phyloP scores from a whole-genome alignment of 1,284 basidiomycete genomes.

The Irpex sp. region DNA sequence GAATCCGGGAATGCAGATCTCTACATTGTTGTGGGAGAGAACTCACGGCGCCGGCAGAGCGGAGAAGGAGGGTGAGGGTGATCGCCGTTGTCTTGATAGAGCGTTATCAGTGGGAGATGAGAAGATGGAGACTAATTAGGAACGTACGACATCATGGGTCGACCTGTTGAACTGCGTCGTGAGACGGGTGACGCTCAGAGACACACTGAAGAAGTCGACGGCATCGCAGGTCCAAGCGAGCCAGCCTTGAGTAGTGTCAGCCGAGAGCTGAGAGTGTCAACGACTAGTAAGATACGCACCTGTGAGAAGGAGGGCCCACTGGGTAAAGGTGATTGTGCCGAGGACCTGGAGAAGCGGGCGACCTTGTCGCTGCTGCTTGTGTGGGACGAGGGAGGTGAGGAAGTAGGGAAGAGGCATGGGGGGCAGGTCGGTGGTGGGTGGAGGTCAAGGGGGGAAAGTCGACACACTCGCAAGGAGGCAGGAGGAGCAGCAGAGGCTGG shows the following conservation, averaged over 20 bases:
- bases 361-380: conserved; percentile 33
- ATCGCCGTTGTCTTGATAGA: conserved; percentile 67
- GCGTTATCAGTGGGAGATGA: not conserved
- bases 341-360: conserved; percentile 32
- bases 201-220: conserved; percentile 82
- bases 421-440: not conserved
- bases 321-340: conserved; percentile 35
- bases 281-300: conserved; percentile 22
- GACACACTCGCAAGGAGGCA: not conserved
- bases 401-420: conserved; percentile 25
- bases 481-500: not conserved
- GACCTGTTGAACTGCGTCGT: conserved; percentile 44
- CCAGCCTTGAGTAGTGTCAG: conserved; percentile 36
- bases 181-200: conserved; percentile 61
- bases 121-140: conserved; percentile 1
- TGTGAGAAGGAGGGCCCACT: conserved; percentile 44
- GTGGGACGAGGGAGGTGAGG: conserved; percentile 27
- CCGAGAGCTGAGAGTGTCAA: not conserved
- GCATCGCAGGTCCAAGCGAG: conserved; percentile 78
- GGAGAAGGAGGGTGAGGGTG: conserved; percentile 89
- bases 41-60: conserved; percentile 76
- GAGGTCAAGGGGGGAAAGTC: not conserved
- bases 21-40: not conserved
- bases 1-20: not conserved
- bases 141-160: conserved; percentile 48